Conservation (phyloP, 306 rosid species). For the Dicorynia guianensis region DNA sequence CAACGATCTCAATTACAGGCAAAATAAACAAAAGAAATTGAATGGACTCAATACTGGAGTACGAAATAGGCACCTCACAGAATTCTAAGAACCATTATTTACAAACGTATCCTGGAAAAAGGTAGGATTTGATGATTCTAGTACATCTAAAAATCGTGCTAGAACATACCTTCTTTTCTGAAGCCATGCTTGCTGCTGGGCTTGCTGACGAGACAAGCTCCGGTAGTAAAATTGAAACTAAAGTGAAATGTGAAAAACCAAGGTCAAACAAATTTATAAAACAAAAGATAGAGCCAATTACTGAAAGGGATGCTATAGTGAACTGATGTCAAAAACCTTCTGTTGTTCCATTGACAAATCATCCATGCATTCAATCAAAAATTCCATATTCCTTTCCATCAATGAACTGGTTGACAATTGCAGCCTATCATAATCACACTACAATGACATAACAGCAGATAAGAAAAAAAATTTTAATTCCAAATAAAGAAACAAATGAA, state of each 20-base stretch:
- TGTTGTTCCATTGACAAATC: conserved; percentile 92
- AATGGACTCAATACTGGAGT: too few species aligned
- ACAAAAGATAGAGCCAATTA: conserved; percentile 12
- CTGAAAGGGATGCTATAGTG: conserved; percentile 16
- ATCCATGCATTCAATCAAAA: conserved; percentile 97
- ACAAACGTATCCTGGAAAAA: too few species aligned
- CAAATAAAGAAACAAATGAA: conserved; percentile 10
- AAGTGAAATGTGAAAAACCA: conserved; percentile 40
- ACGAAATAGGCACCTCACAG: too few species aligned
- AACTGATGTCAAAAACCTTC: conserved; percentile 62
- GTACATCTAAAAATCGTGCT: conserved; percentile 2
- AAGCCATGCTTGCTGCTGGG: conserved; percentile 98
- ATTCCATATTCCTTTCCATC: conserved; percentile 91
- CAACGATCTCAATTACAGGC: too few species aligned
- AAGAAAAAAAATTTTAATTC: conserved; percentile 30
- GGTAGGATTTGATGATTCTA: too few species aligned
- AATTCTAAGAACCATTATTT: too few species aligned
- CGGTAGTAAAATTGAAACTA: conserved; percentile 89
- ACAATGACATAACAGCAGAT: conserved; percentile 33
- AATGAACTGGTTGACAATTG: conserved; percentile 85
- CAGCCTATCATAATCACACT: conserved; percentile 96
- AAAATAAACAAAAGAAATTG: too few species aligned
- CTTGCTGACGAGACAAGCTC: conserved; percentile 90
- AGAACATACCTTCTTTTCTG: conserved; percentile 87
- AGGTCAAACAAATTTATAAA: conserved; percentile 33